Percentiles rank a stretch among this genome's conserved stretches.
Evolutionary conservation across 78 protist species (phyloP).

Genomic region (Dictyostelium brefeldianum): DNA sequence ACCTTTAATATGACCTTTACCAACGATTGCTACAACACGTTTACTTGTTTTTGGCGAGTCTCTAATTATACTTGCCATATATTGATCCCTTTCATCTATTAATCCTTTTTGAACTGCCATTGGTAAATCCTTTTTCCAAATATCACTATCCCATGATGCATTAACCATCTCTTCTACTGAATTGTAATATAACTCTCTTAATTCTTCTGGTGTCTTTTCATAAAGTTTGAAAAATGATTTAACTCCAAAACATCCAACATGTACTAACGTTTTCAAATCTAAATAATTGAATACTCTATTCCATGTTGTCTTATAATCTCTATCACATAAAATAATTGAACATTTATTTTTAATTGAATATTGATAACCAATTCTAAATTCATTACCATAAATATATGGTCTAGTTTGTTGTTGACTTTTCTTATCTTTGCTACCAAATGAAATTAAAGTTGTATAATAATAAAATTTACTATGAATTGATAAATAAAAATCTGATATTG

Average conservation of each 20-base stretch:
- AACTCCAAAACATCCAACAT: not conserved
- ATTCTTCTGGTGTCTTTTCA: not conserved
- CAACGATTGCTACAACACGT: conserved; percentile 54
- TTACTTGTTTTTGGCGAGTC: conserved; percentile 30
- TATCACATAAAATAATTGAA: conserved; percentile 41
- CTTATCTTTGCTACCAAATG: not conserved
- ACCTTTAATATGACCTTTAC: conserved; percentile 59
- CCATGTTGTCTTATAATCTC: conserved; percentile 27
- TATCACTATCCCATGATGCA: not conserved
- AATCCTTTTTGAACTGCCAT: not conserved
- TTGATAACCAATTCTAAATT: conserved; percentile 43
- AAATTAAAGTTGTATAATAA: conserved; percentile 8
- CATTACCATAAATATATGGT: conserved; percentile 34
- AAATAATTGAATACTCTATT: conserved; percentile 27
- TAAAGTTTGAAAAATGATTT: not conserved
- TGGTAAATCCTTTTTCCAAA: not conserved
- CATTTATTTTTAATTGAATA: conserved; percentile 50
- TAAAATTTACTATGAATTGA: not conserved
- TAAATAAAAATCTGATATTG: not conserved
- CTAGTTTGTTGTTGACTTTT: not conserved
- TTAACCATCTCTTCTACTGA: not conserved
- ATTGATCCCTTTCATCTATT: conserved; percentile 51
- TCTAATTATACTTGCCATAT: conserved; percentile 53
- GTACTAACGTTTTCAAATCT: not conserved
- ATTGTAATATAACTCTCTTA: not conserved